phyloP scores from a whole-genome alignment of 2,329 filamentous ascomycete species.

The Dichotomopilus funicola region DNA sequence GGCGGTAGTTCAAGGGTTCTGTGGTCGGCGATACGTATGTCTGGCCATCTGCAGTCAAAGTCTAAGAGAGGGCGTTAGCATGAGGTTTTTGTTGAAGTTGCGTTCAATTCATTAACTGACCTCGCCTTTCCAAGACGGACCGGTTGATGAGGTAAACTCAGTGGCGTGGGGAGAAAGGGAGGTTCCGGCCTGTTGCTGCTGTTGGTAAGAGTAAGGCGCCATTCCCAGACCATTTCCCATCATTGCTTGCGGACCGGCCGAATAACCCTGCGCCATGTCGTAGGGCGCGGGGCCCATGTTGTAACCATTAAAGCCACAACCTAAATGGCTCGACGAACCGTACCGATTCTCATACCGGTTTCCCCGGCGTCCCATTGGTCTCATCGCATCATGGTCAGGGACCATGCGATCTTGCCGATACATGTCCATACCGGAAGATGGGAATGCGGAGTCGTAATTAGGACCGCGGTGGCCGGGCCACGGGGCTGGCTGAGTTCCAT shows the following conservation, averaged over 20 bases:
- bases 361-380: constrained; percentile 39
- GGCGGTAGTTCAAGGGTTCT: constrained; percentile 93
- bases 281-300: constrained; percentile 28
- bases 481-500: constrained; percentile 34
- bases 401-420: constrained; percentile 42
- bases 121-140: constrained; percentile 49
- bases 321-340: constrained; percentile 26
- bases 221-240: constrained; percentile 35
- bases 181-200: constrained; percentile 54
- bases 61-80: constrained; percentile 14
- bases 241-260: constrained; percentile 21
- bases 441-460: constrained; percentile 36
- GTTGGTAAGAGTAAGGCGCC: constrained; percentile 43
- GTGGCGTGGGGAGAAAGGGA: constrained; percentile 66
- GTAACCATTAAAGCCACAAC: constrained; percentile 33
- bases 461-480: constrained; percentile 44
- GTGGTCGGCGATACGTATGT: constrained; percentile 73
- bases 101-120: constrained; percentile 27
- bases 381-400: constrained; percentile 44
- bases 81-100: background rate
- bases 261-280: constrained; percentile 24
- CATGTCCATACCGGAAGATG: constrained; percentile 31
- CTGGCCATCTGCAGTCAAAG: constrained; percentile 51
- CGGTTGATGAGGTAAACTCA: constrained; percentile 61
- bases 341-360: constrained; percentile 41